These are phyloP conservation scores for Penicillium sp. DNA, from an alignment of 2,329 filamentous ascomycete genomes.

Conservation along the genomic window DNA sequence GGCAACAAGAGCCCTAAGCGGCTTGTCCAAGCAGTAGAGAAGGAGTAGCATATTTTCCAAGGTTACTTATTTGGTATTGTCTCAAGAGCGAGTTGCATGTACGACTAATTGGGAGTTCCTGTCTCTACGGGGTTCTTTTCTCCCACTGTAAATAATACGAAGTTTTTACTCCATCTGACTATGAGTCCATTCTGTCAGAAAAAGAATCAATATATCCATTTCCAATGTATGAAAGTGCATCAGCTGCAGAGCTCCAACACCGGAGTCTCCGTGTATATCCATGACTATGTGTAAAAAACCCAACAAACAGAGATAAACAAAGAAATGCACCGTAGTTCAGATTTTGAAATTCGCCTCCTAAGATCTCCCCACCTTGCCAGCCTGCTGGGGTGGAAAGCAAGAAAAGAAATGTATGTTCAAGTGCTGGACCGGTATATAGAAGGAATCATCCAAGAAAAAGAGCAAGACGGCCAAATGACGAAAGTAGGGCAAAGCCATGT, in stretches of 20 bases:
- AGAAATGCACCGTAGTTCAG: slow-evolving; percentile 1
- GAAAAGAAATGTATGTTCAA: slow-evolving; percentile 10
- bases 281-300: slow-evolving; percentile 1
- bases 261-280: slow-evolving; percentile 7
- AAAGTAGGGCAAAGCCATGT: background rate
- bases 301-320: slow-evolving; percentile 5
- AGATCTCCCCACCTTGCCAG: slow-evolving; percentile 16
- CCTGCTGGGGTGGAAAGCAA: slow-evolving; percentile 18
- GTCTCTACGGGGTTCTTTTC: background rate
- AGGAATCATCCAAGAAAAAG: background rate
- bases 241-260: background rate
- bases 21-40: background rate
- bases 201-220: background rate
- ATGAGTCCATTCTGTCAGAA: too few relatives aligned
- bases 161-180: background rate
- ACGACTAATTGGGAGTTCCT: background rate
- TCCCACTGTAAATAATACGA: slow-evolving; percentile 1
- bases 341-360: background rate
- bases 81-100: background rate
- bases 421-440: background rate
- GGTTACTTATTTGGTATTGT: background rate
- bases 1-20: slow-evolving; percentile 24
- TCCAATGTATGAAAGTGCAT: background rate
- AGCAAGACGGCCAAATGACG: background rate
- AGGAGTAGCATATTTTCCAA: background rate